phyloP scores from a whole-genome alignment of 768 basidiomycete genomes.

The Lenzites betulinus region DNA sequence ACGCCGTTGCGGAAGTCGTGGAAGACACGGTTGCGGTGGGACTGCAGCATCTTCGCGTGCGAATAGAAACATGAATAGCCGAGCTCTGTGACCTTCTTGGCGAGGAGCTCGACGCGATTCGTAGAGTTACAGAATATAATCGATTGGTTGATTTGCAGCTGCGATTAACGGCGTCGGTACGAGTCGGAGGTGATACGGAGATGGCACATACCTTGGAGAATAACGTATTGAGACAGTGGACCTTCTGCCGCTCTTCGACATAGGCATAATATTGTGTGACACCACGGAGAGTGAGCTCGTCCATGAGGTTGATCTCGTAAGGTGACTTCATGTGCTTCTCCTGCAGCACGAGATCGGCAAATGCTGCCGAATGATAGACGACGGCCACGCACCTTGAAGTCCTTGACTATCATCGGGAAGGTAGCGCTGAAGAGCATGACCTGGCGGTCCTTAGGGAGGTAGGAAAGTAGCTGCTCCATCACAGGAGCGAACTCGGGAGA shows the following conservation, averaged over 20 bases:
- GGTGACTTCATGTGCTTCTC: constrained; percentile 96
- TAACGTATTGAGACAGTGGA: constrained; percentile 98
- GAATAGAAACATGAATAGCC: constrained; percentile 99
- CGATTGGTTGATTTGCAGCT: constrained; percentile 99
- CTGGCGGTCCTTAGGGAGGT: constrained; percentile 83
- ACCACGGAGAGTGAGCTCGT: constrained; percentile 96
- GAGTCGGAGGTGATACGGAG: not conserved
- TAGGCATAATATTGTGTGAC: constrained; percentile 99
- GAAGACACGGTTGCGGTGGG: constrained; percentile 98
- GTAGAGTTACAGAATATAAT: constrained; percentile 99
- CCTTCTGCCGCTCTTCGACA: constrained; percentile 99
- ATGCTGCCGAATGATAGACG: not conserved
- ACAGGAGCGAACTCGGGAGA: constrained; percentile 98
- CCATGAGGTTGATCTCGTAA: constrained; percentile 99
- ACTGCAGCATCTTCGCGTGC: constrained; percentile 99
- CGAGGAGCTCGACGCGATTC: constrained; percentile 97
- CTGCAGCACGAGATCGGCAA: constrained; percentile 40
- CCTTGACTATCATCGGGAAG: constrained; percentile 98
- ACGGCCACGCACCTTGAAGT: constrained; percentile 78
- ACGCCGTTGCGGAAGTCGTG: constrained; percentile 99
- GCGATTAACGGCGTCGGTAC: constrained; percentile 7
- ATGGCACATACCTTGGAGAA: constrained; percentile 82
- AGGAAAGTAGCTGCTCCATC: constrained; percentile 92
- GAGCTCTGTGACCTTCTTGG: constrained; percentile 98
- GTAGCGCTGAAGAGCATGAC: constrained; percentile 99